phyloP scores from a whole-genome alignment of 176 grass and related monocot genomes.

The Sorghum bicolor region DNA sequence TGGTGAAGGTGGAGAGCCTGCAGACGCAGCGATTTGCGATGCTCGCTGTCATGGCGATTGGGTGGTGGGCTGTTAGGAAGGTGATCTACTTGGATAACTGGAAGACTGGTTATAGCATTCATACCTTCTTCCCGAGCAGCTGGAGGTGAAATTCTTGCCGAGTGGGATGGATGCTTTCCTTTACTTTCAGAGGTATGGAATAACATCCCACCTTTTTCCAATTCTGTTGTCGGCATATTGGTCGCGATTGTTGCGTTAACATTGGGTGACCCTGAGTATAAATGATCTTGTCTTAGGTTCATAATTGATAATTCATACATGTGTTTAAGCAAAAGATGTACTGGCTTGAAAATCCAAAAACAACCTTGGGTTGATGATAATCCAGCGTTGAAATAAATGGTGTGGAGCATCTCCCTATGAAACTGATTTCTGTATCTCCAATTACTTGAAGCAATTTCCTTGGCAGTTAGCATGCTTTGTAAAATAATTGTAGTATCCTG shows the following conservation, averaged over 20 bases:
- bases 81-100: conserved; percentile 94
- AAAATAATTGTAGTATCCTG: not conserved
- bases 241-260: not conserved
- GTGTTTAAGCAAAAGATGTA: not conserved
- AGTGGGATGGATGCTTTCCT: not conserved
- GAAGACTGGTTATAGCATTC: conserved; percentile 96
- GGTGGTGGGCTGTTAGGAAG: conserved; percentile 84
- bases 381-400: not conserved
- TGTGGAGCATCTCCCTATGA: not conserved
- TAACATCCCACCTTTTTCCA: not conserved
- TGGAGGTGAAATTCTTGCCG: conserved; percentile 60
- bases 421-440: not conserved
- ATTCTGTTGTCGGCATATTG: not conserved
- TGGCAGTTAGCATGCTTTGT: not conserved
- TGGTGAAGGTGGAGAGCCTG: conserved; percentile 54
- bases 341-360: not conserved
- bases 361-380: not conserved
- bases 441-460: not conserved
- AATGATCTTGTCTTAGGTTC: not conserved
- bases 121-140: conserved; percentile 88
- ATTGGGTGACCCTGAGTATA: not conserved
- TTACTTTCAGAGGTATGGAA: conserved; percentile 45
- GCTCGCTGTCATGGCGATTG: conserved; percentile 59
- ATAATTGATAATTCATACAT: conserved; percentile 4
- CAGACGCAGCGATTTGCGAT: conserved; percentile 63